Conservation (phyloP, 1,284 basidiomycete genomes). For the Wallemia hederae region DNA sequence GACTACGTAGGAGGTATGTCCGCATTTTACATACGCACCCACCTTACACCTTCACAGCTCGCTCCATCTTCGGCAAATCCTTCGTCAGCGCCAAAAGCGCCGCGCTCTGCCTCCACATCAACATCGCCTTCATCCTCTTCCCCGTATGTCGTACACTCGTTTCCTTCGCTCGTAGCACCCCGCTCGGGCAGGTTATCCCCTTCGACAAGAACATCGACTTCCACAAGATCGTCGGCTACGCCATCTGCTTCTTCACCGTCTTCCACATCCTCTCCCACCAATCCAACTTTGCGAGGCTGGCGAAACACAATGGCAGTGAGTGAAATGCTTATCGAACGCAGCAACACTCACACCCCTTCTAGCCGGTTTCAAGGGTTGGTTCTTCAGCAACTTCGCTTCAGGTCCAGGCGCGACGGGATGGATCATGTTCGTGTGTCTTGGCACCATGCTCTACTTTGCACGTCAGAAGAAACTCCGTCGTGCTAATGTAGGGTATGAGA, state of each 20-base stretch:
- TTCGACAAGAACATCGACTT: constrained; percentile 65
- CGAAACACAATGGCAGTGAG: constrained; percentile 13
- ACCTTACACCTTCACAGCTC: constrained; percentile 19
- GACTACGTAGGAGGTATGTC: constrained; percentile 20
- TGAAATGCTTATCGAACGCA: constrained; percentile 3
- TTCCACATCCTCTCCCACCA: constrained; percentile 38
- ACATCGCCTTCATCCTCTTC: constrained; percentile 63
- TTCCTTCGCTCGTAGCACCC: constrained; percentile 46
- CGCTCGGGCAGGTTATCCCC: constrained; percentile 18
- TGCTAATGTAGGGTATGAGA: constrained; percentile 28
- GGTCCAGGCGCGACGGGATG: constrained; percentile 75
- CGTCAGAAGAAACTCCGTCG: constrained; percentile 41
- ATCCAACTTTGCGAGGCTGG: constrained; percentile 30
- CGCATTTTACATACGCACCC: not conserved
- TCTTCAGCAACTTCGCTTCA: constrained; percentile 44
- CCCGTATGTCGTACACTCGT: constrained; percentile 75
- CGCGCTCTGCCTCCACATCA: constrained; percentile 56
- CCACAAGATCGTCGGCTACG: constrained; percentile 64
- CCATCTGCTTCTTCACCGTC: constrained; percentile 39
- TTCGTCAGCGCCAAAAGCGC: constrained; percentile 54
- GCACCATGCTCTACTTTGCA: constrained; percentile 50
- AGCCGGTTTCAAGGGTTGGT: constrained; percentile 29
- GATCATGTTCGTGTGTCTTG: constrained; percentile 48
- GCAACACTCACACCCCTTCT: not conserved
- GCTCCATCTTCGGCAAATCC: constrained; percentile 36